These are phyloP conservation scores for Amniculicola lignicola DNA, from an alignment of 495 filamentous ascomycete species.

Conservation along the genomic window DNA sequence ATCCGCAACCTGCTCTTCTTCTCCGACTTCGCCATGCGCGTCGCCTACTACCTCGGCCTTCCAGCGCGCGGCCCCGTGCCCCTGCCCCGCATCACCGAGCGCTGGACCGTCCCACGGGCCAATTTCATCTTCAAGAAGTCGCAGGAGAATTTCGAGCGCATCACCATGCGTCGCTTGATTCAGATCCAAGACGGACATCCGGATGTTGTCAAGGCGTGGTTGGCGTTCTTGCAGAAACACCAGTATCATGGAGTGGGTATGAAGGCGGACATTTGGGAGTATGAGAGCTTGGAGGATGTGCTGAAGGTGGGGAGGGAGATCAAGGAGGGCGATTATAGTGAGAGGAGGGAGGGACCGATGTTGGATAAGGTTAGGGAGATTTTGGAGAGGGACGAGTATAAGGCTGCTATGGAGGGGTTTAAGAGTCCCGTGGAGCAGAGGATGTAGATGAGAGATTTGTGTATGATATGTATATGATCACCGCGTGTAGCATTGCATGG, in stretches of 20 bases:
- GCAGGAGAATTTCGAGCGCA: constrained; percentile 95
- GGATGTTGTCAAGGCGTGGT: constrained; percentile 82
- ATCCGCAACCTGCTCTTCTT: constrained; percentile 92
- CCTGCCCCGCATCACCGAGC: constrained; percentile 78
- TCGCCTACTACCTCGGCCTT: constrained; percentile 88
- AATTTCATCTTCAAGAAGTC: constrained; percentile 95
- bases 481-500: background rate
- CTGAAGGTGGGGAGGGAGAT: constrained; percentile 36
- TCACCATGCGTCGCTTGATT: constrained; percentile 80
- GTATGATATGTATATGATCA: background rate
- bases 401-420: constrained; percentile 34
- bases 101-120: constrained; percentile 89
- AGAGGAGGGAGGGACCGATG: constrained; percentile 32
- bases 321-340: constrained; percentile 29
- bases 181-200: constrained; percentile 92
- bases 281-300: constrained; percentile 56
- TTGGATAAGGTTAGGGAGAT: constrained; percentile 37
- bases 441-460: background rate
- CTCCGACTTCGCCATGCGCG: constrained; percentile 88
- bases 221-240: constrained; percentile 86
- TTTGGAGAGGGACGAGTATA: constrained; percentile 31
- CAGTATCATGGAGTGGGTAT: constrained; percentile 93
- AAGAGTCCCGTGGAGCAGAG: constrained; percentile 13
- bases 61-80: constrained; percentile 84
- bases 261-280: constrained; percentile 97